Evolutionary conservation across 1,139 yeast genomes (phyloP).

Genomic region (Magnusiomyces suaveolens): DNA sequence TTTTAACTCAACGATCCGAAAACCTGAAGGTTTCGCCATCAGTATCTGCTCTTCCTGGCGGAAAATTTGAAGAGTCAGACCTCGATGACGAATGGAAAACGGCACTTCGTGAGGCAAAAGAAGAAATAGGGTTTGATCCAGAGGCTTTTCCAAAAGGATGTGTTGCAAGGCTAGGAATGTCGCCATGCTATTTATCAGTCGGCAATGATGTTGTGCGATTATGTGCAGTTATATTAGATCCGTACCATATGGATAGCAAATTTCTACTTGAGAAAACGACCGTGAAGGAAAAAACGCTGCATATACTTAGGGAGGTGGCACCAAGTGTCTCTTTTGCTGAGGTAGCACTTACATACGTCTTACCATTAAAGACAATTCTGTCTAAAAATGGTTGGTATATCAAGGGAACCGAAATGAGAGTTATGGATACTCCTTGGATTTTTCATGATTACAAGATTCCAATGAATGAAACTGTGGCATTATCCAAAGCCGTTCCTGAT

Average conservation of each 20-base stretch:
- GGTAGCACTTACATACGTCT: slow-evolving; percentile 23
- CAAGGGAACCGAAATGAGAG: slow-evolving; percentile 4
- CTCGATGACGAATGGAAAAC: slow-evolving; percentile 52
- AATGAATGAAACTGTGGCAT: not conserved
- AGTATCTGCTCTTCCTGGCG: slow-evolving; percentile 86
- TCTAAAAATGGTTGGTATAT: slow-evolving; percentile 9
- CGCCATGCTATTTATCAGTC: slow-evolving; percentile 68
- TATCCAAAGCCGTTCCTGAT: not conserved
- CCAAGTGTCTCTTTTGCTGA: slow-evolving; percentile 20
- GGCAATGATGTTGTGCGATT: slow-evolving; percentile 73
- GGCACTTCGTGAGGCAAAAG: slow-evolving; percentile 70
- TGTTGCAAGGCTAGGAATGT: slow-evolving; percentile 43
- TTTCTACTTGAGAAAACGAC: no score
- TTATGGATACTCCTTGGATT: slow-evolving; percentile 9
- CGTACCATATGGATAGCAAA: no score
- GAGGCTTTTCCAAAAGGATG: slow-evolving; percentile 36
- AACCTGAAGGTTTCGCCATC: slow-evolving; percentile 65
- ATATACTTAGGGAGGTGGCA: slow-evolving; percentile 11
- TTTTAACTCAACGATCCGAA: slow-evolving; percentile 64
- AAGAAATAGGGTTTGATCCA: slow-evolving; percentile 64
- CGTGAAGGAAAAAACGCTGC: no score
- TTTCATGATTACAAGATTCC: slow-evolving; percentile 9
- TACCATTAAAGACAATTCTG: slow-evolving; percentile 19
- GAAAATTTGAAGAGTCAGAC: slow-evolving; percentile 50
- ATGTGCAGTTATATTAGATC: slow-evolving; percentile 63